phyloP scores from a whole-genome alignment of 2,329 filamentous ascomycete genomes.

The Diplodia scrobiculata region DNA sequence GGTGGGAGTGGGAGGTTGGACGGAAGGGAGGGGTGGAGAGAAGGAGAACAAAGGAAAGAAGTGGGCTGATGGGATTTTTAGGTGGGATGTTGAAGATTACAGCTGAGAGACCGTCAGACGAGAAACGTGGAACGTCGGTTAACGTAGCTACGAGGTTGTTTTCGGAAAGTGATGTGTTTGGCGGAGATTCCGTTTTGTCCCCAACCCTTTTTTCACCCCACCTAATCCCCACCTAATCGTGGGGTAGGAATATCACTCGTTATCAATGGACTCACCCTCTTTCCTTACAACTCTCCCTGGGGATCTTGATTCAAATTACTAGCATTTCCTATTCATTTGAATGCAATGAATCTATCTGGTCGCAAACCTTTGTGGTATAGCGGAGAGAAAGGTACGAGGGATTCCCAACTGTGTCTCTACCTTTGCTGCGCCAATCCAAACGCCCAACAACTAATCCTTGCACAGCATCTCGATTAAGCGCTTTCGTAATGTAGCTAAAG shows the following conservation, averaged over 20 bases:
- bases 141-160: background rate
- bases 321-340: background rate
- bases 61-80: background rate
- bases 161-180: background rate
- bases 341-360: slow-evolving; percentile 14
- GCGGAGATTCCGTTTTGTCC: background rate
- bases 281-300: background rate
- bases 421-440: slow-evolving; percentile 16
- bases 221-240: background rate
- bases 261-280: background rate
- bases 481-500: background rate
- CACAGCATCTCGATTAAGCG: background rate
- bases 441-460: background rate
- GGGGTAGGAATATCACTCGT: background rate
- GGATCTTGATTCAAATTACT: slow-evolving; percentile 5
- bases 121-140: background rate
- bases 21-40: background rate
- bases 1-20: background rate
- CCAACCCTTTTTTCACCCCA: background rate
- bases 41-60: background rate
- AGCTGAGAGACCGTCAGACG: background rate
- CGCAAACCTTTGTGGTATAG: slow-evolving; percentile 25
- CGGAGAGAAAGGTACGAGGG: background rate
- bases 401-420: background rate
- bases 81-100: background rate